Percentiles rank a stretch among this genome's conserved stretches.
Conservation (phyloP, 2,329 filamentous ascomycete genomes). For the Rhynchosporium secalis region DNA sequence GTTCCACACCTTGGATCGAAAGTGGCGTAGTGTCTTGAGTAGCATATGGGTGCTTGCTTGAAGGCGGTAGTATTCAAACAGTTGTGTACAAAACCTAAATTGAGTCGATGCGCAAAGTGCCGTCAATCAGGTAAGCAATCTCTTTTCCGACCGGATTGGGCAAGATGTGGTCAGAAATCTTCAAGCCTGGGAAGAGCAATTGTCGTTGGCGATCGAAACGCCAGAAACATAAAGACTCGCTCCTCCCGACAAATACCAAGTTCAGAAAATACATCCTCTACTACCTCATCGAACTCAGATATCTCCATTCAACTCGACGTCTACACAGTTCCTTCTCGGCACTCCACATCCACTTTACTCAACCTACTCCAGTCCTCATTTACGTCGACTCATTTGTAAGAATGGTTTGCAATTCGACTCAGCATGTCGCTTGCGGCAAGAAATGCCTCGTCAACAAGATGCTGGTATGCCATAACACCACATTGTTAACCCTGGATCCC, state of each 20-base stretch:
- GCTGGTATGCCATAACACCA: slow-evolving; percentile 15
- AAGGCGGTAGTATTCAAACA: slow-evolving; percentile 20
- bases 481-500: slow-evolving; percentile 13
- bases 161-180: slow-evolving; percentile 13
- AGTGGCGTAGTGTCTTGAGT: slow-evolving; percentile 7
- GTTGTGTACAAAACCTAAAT: slow-evolving; percentile 18
- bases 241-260: not conserved
- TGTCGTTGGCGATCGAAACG: not conserved
- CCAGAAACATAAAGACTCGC: slow-evolving; percentile 11
- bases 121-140: slow-evolving; percentile 21
- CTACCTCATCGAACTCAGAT: not conserved
- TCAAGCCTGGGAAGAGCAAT: slow-evolving; percentile 2
- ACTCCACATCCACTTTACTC: not conserved
- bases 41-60: slow-evolving; percentile 22
- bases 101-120: slow-evolving; percentile 20
- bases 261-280: not conserved
- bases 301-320: not conserved
- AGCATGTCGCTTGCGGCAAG: slow-evolving; percentile 3
- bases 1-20: slow-evolving; percentile 19
- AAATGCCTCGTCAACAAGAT: not conserved
- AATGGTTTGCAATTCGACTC: slow-evolving; percentile 25
- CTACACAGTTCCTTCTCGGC: not conserved
- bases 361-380: not conserved
- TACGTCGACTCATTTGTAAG: not conserved
- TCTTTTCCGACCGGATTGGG: slow-evolving; percentile 15